phyloP scores from a whole-genome alignment of 495 filamentous ascomycete species.

The Chaetomidium leptoderma region DNA sequence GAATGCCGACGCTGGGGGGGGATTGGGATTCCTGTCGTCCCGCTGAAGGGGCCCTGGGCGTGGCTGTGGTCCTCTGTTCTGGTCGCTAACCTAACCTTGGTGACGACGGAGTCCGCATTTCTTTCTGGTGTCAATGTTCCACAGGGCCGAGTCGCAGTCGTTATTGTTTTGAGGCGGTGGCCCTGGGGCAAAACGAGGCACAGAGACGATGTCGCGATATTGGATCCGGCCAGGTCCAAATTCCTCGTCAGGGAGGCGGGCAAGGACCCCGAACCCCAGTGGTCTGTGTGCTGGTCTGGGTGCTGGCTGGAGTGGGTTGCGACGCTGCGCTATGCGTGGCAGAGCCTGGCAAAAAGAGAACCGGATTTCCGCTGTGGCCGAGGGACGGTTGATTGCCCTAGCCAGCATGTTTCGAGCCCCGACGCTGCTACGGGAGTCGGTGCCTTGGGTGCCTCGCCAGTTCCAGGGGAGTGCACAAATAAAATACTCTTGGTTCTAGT shows the following conservation, averaged over 20 bases:
- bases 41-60: neutral
- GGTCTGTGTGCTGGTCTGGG: slow-evolving; percentile 1
- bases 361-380: slow-evolving; percentile 16
- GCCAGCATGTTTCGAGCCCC: slow-evolving; percentile 9
- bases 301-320: slow-evolving; percentile 6
- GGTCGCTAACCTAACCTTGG: neutral
- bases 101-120: slow-evolving; percentile 2
- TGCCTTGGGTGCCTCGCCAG: neutral
- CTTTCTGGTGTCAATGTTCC: too few species aligned
- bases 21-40: neutral
- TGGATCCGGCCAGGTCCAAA: slow-evolving; percentile 1
- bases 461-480: neutral
- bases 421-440: neutral
- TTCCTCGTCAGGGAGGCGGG: neutral
- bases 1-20: slow-evolving; percentile 11
- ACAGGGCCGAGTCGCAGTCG: neutral
- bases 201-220: neutral
- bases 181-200: neutral
- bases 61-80: neutral
- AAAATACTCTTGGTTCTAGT: too few species aligned
- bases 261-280: neutral
- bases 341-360: slow-evolving; percentile 18
- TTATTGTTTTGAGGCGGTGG: neutral
- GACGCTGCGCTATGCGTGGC: slow-evolving; percentile 18
- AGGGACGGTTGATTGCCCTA: slow-evolving; percentile 13